Evolutionary conservation across 495 filamentous ascomycete species (phyloP).

Genomic region (Cercophora scortea): DNA sequence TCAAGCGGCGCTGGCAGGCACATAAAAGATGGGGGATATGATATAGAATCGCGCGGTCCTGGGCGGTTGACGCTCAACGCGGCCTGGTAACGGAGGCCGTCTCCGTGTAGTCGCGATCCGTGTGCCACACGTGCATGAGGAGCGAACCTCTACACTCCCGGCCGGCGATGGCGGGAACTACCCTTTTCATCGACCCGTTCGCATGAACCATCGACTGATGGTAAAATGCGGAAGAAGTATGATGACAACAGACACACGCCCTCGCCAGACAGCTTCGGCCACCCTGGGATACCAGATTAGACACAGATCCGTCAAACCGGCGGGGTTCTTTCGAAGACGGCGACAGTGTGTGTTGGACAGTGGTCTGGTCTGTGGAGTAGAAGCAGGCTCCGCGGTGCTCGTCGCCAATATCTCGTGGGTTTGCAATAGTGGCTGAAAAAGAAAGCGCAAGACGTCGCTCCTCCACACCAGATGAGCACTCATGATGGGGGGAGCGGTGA

Average conservation of each 20-base stretch:
- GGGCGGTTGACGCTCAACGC: conserved; percentile 1
- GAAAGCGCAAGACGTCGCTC: too few species aligned
- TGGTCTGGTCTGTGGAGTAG: too few species aligned
- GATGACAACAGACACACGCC: not conserved
- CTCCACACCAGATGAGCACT: too few species aligned
- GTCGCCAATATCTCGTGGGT: too few species aligned
- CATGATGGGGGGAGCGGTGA: too few species aligned
- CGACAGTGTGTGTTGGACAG: too few species aligned
- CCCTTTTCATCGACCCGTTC: conserved; percentile 4
- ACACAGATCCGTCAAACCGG: not conserved
- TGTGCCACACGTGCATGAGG: conserved; percentile 7
- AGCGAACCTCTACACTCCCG: conserved; percentile 1
- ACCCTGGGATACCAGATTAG: not conserved
- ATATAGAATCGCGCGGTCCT: conserved; percentile 6
- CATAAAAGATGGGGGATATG: not conserved
- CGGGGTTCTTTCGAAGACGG: too few species aligned
- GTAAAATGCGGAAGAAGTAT: conserved; percentile 20
- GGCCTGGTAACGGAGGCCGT: not conserved
- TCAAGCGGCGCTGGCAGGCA: conserved; percentile 4
- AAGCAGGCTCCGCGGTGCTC: too few species aligned
- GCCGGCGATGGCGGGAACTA: conserved; percentile 3
- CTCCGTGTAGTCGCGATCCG: conserved; percentile 3
- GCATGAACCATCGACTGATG: conserved; percentile 10
- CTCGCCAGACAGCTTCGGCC: not conserved
- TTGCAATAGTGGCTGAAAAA: too few species aligned